Evolutionary conservation across 2,329 filamentous ascomycete genomes (phyloP), one percentile per base, ranked within the genome.

Genomic region (Stemphylium lycopersici): DNA sequence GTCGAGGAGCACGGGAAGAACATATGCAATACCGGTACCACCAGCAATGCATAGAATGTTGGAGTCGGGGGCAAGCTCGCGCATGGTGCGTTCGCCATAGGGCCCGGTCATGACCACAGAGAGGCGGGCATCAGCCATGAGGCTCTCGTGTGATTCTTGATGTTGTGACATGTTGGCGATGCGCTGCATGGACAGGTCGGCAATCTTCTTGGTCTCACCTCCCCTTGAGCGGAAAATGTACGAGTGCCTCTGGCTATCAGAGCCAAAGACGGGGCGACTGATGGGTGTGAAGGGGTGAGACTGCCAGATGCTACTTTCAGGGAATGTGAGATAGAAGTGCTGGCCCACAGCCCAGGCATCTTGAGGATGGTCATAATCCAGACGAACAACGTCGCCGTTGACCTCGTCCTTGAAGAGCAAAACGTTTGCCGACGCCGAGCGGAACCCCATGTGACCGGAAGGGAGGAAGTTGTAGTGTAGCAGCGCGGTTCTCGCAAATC

Each of bases 281-380:
- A 67, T 67, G 7, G 63, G 67, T 4, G 86, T 76, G 66, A 90
- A 89, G 0, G 88, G 88, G 64, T 91, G 88, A 0, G 85, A 86
- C 71, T 91, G 87, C 86, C 87, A 90, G 62, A 90, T 81, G 62
- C 81, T 87, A 29, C 84, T 77, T 56, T 87, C 82, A 0, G 85
- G 79, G 63, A 91, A 90, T 69, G 83, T 88, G 13, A 90, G 77
- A 64, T 85, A 90, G 70, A 89, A 90, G 67, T 91, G 89, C 71
- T 90, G 85, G 8, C 89, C 88, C 11, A 88, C 77, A 11, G 79
- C 76, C 87, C 88, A 91, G 0, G 82, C 70, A 24, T 81, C 79
- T 46, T 88, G 85, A 2, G 79, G 74, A 58, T 89, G 85, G 1
- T 82, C 75, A 55, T 90, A 85, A 48, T 91, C 87, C 3, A 92